Conservation (phyloP, 1,284 basidiomycete genomes). For the Sporisorium sorghi region DNA sequence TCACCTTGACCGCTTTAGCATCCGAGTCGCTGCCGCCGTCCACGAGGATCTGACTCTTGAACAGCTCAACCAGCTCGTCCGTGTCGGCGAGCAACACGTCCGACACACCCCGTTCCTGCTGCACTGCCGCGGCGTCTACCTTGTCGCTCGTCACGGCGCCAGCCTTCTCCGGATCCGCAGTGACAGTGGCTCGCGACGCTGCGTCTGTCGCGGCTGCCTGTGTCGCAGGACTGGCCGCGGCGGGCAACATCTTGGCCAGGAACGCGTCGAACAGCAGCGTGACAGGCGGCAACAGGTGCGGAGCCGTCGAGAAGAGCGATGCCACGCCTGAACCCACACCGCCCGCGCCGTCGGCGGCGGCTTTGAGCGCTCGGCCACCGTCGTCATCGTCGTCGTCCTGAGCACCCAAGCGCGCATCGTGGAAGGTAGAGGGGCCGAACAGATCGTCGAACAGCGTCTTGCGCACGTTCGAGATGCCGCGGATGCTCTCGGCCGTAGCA, state of each 20-base stretch:
- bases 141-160: constrained; percentile 1
- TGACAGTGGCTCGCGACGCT: neutral
- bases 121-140: neutral
- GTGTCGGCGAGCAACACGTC: constrained; percentile 41
- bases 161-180: constrained; percentile 10
- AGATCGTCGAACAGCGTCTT: constrained; percentile 84
- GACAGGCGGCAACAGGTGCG: constrained; percentile 83
- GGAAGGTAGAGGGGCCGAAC: constrained; percentile 77
- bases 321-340: constrained; percentile 57
- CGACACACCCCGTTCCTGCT: constrained; percentile 23
- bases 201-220: neutral
- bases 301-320: constrained; percentile 78
- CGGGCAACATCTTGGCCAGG: constrained; percentile 76
- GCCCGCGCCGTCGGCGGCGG: constrained; percentile 3
- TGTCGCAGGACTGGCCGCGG: constrained; percentile 9
- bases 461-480: constrained; percentile 77
- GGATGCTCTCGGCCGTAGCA: constrained; percentile 68
- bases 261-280: constrained; percentile 80
- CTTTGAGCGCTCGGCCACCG: constrained; percentile 2
- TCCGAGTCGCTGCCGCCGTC: neutral
- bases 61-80: constrained; percentile 42
- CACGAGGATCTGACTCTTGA: constrained; percentile 31
- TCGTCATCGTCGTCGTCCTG: constrained; percentile 25
- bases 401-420: constrained; percentile 16
- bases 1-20: constrained; percentile 7